A percentile compares a stretch with the other conserved stretches of the same genome.
phyloP scores from a whole-genome alignment of 257 asterid species.

The Solanum appendiculatum region DNA sequence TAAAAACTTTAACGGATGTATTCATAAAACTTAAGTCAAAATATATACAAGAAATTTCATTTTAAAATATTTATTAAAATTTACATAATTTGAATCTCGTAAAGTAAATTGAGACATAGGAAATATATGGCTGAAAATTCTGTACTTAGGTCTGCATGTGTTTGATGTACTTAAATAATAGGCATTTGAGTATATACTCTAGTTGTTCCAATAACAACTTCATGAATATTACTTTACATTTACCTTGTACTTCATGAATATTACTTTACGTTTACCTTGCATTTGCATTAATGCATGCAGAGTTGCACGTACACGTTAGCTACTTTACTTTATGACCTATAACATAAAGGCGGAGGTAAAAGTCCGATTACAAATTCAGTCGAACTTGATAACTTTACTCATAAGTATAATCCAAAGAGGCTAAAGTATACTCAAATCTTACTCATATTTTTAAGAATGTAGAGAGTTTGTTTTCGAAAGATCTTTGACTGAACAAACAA shows the following conservation, averaged over 20 bases:
- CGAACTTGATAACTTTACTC: too few species aligned
- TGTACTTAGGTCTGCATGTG: neutral
- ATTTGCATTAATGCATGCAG: neutral
- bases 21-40: too few species aligned
- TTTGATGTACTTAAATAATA: neutral
- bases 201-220: neutral
- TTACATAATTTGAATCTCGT: too few species aligned
- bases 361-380: fast-evolving
- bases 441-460: fast-evolving
- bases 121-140: neutral
- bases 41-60: too few species aligned
- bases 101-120: neutral
- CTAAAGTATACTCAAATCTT: too few species aligned
- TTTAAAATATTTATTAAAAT: too few species aligned
- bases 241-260: neutral
- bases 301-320: neutral
- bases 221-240: neutral
- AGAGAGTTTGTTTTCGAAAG: too few species aligned
- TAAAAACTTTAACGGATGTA: too few species aligned
- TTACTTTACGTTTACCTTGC: neutral
- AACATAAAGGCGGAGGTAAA: neutral
- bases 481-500: fast-evolving
- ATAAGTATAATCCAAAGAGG: too few species aligned
- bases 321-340: neutral
- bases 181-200: neutral